Base-by-base conservation (phyloP, 768 basidiomycete species). In the Sporobolomyces phaffii region DNA sequence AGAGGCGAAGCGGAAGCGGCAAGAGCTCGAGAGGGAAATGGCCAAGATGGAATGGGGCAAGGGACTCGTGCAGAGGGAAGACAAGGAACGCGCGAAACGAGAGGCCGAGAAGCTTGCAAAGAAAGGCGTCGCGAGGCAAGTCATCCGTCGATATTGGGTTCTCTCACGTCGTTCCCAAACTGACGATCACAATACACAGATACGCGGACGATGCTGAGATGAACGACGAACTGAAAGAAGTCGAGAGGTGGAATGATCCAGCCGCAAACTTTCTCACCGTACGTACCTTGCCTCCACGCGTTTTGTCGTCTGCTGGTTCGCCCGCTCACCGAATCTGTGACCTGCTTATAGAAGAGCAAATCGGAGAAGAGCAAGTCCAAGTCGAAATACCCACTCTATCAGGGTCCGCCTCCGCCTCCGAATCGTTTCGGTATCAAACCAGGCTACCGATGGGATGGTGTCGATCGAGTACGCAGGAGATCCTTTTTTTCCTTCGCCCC, bases 1-100 rank as follows among this genome's bases (percentile, higher is more conserved):
- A 74, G 90, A 90, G 34, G 87, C 87, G 47, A 81, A 86, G 70
- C 77, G 83, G 77, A 91, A 91, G 74, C 82, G 90, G 26, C 87
- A 91, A 75, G 81, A 82, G 64, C 87, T 92, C 76, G 89, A 96
- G 79, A 85, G 84, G 75, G 90, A 94, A 75, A 88, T 88, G 54
- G 80, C 84, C 76, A 93, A 90, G 80, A 91, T 94, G 90, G 90
- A 94, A 76, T 98, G 96, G 96, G 91, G 91, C 1, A 98, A 94
- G 78, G 96, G 96, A 34, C 75, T 98, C 40, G 88, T 91, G 43
- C 96, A 98, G 79, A 80, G 86, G 65, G 87, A 89, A 28, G 88
- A 92, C 65, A 79, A 82, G 58, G 89, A 92, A 78, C 83, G 83
- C 75, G 79, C 81, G 75, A 83, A 79, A 74, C 74, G 78, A 63